Evolutionary conservation across 208 protist genomes (phyloP), one percentile per base, ranked within the genome.

Genomic region (Leishmania lainsoni): DNA sequence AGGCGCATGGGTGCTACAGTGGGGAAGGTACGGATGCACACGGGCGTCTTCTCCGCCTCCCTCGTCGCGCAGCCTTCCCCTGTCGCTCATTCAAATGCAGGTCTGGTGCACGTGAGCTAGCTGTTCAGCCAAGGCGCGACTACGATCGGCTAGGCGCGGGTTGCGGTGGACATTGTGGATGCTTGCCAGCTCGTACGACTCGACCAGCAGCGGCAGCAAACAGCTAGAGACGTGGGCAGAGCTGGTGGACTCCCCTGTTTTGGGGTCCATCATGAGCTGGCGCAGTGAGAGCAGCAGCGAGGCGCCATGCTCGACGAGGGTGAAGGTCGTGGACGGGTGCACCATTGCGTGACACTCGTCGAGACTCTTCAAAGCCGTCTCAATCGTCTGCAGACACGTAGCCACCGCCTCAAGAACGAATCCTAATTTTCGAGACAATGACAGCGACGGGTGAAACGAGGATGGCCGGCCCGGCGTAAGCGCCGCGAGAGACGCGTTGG

Each of bases 181-280:
- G 51, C 81, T 78, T 58, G 84, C 79, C 8, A 92, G 66, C 79
- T 90, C 90, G 35, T 94, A 85, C 20, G 89, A 85, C 59, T 93
- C 79, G 72, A 84, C 76, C 35, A 96, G 80, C 8, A 88, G 77
- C n/a, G 93, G 87, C 79, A 96, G 59, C 78, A 94, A 54, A 58
- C 42, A 66, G 66, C 82, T 79, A 2, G 78, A 58, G 1, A 86
- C 45, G 74, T 65, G 45, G 35, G 80, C 68, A 42, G 76, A 75
- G 39, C 16, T 51, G 22, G 87, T 78, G 6, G 82, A 32, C n/a
- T 84, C 83, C 22, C 72, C 83, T 2, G 83, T 90, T 5, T 69
- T 26, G 4, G 79, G 78, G 54, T 83, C 80, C 6, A 56, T 73
- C 73, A 79, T 89, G 42, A 69, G 63, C 68, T 78, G 79, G 14